Evolutionary conservation across 306 rosid species (phyloP).

Genomic region (Fagus sylvatica): DNA sequence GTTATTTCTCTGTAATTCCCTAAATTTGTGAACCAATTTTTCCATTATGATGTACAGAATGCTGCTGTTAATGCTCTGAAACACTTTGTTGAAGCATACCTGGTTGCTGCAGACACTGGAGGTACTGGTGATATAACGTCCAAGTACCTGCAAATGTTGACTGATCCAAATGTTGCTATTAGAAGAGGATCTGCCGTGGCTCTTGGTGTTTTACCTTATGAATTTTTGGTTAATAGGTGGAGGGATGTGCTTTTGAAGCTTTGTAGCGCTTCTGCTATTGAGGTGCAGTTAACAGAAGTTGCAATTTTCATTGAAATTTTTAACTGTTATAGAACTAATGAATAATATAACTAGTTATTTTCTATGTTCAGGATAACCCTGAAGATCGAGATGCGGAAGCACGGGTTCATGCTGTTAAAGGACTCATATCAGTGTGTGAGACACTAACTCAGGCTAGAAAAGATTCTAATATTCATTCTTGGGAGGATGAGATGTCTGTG

Average conservation of each 20-base stretch:
- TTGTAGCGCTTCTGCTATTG: constrained; percentile 67
- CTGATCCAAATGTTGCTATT: constrained; percentile 79
- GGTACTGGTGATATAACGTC: constrained; percentile 48
- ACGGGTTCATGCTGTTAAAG: constrained; percentile 92
- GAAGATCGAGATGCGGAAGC: constrained; percentile 92
- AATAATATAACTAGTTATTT: constrained; percentile 15
- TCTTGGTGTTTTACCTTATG: constrained; percentile 72
- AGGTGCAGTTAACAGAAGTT: constrained; percentile 49
- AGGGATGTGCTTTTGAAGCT: constrained; percentile 78
- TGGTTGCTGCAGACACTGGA: constrained; percentile 47
- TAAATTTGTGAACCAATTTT: constrained; percentile 21
- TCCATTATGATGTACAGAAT: constrained; percentile 47
- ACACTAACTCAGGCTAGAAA: constrained; percentile 52
- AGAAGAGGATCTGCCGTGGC: constrained; percentile 97
- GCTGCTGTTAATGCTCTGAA: constrained; percentile 79
- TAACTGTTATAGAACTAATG: constrained; percentile 18
- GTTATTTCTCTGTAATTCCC: constrained; percentile 23
- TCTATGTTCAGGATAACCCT: constrained; percentile 68
- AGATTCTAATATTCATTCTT: constrained; percentile 30
- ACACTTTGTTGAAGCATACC: constrained; percentile 66
- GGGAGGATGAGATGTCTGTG: constrained; percentile 51
- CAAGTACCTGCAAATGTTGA: constrained; percentile 73
- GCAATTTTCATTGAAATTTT: constrained; percentile 18
- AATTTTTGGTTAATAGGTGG: constrained; percentile 70
- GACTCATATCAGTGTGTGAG: constrained; percentile 84